Evolutionary conservation across 148 eudicot species (phyloP).

Genomic region (Rhododendron kiyosumense): DNA sequence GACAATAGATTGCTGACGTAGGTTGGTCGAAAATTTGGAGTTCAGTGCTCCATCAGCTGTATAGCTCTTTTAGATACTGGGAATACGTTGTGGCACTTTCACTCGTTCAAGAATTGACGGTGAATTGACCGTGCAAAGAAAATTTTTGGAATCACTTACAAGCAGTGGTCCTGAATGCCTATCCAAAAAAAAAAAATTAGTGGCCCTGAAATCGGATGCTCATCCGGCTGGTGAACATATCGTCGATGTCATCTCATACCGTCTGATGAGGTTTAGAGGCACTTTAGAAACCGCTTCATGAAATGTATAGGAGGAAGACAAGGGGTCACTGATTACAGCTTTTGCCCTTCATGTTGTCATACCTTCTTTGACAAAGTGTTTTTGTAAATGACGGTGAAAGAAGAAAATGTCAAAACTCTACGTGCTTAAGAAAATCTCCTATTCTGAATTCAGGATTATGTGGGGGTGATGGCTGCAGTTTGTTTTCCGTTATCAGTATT

Average conservation of each 20-base stretch:
- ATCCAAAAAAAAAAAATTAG: too few relatives aligned
- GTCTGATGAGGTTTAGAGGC: constrained; percentile 2
- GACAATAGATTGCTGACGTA: constrained; percentile 5
- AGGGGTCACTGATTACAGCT: background rate
- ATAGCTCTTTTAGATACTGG: background rate
- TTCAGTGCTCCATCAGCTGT: background rate
- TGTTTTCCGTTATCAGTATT: background rate
- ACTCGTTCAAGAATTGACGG: background rate
- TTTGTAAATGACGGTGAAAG: background rate
- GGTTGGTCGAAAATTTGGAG: background rate
- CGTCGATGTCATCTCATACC: background rate
- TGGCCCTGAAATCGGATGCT: background rate
- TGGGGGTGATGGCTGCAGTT: background rate
- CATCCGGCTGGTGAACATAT: background rate
- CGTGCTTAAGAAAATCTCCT: background rate
- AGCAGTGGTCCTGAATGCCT: background rate
- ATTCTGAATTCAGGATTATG: background rate
- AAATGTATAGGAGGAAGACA: background rate
- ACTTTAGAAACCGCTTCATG: background rate
- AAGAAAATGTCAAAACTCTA: background rate
- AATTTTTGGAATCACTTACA: background rate
- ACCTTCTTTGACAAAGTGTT: background rate
- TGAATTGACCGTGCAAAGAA: background rate
- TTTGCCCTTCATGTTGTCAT: background rate
- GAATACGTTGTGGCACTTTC: background rate